Base-by-base conservation (phyloP, 129 eudicot species). In the Helichrysum umbraculigerum region DNA sequence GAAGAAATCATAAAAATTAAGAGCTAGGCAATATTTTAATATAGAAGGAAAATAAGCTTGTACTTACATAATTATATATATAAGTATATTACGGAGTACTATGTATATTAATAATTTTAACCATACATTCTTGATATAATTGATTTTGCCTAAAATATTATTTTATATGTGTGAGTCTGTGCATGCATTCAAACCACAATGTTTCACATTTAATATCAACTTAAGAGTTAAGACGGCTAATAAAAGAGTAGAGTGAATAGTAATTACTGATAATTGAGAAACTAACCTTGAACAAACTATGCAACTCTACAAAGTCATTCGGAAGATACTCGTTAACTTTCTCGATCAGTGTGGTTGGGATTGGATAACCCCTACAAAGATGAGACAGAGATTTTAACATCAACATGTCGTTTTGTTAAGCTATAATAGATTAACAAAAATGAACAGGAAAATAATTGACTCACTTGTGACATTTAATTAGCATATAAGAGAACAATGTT, bases 311-410 rank as follows among this genome's bases (percentile, higher is more conserved):
- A 37, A 90, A 80, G 86, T 93, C 93, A 21, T 84, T 83, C 6
- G 98, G 98, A 30, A 93, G 74, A 80, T 93, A 93, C 56, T 90
- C 96, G 41, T 80, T 71, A 65, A 87, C 98, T 84, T 81, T 91
- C 66, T 90, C 96, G 10, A 93, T 91, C 77, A 93, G 82, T 68
- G 70, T 42, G 52, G 79, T 78, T 54, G 98, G 97, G 68, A 93
- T 91, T 61, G 97, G 97, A 87, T 87, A 82, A 29, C 97, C 98
- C 98, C 98, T 93, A 73, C 77, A 83, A 64, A 83, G 69, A 57
- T 19, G 44, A 67, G 76, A 52, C 58, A 65, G 6, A 75, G 68
- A 25, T 32, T 42, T 41, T 74, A 50, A 30, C 28, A 29, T 25
- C 28, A 25, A 25, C 28, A 25, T 25, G 28, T 25, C 0, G 28